These are phyloP conservation scores for Trametes cingulata DNA, from an alignment of 768 basidiomycete species.

Conservation along the genomic window DNA sequence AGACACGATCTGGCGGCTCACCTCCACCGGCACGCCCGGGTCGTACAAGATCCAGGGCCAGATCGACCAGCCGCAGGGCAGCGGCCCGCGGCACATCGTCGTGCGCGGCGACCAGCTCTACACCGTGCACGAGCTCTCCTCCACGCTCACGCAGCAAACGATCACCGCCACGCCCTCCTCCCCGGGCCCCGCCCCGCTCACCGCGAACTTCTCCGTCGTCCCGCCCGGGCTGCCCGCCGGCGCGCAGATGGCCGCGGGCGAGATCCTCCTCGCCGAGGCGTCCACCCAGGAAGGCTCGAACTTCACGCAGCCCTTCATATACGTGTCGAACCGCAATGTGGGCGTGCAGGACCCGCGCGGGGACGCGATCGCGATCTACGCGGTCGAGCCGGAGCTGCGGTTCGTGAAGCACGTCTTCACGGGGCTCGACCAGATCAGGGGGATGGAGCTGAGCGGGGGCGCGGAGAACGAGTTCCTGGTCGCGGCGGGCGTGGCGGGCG, in stretches of 20 bases:
- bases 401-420: slow-evolving; percentile 61
- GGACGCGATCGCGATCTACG: slow-evolving; percentile 65
- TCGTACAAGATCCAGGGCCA: slow-evolving; percentile 56
- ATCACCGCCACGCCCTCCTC: slow-evolving; percentile 51
- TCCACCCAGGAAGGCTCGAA: slow-evolving; percentile 35
- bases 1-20: slow-evolving; percentile 69
- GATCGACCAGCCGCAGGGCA: slow-evolving; percentile 58
- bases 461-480: slow-evolving; percentile 53
- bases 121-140: slow-evolving; percentile 55
- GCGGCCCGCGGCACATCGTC: slow-evolving; percentile 57
- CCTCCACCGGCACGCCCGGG: slow-evolving; percentile 41
- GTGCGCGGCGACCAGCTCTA: slow-evolving; percentile 47
- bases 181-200: slow-evolving; percentile 45
- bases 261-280: slow-evolving; percentile 59
- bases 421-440: slow-evolving; percentile 61
- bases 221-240: slow-evolving; percentile 42
- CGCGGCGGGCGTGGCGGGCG: slow-evolving; percentile 54
- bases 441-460: slow-evolving; percentile 55
- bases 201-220: slow-evolving; percentile 51
- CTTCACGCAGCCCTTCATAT: slow-evolving; percentile 58
- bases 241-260: slow-evolving; percentile 52
- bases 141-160: slow-evolving; percentile 59
- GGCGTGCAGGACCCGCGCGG: slow-evolving; percentile 50
- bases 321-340: slow-evolving; percentile 69
- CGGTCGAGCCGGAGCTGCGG: slow-evolving; percentile 43